These are phyloP conservation scores for Ganoderma boninense DNA, from an alignment of 1,284 basidiomycete genomes.

Conservation along the genomic window DNA sequence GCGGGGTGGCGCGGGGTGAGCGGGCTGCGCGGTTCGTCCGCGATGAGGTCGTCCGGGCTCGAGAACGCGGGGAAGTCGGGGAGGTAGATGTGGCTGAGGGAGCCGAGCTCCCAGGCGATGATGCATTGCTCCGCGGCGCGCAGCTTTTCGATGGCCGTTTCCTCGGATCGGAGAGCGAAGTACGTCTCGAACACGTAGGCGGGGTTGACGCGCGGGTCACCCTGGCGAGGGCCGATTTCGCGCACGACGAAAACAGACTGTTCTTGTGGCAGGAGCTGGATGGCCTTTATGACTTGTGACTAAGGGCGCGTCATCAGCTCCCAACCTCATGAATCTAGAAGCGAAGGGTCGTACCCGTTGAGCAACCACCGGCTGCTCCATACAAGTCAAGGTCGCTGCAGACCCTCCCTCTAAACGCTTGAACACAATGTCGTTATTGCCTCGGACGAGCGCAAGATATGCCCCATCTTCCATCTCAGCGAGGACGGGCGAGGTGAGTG, in stretches of 20 bases:
- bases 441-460: conserved; percentile 54
- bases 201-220: conserved; percentile 16
- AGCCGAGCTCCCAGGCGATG: conserved; percentile 10
- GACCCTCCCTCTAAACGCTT: conserved; percentile 50
- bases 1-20: conserved; percentile 2
- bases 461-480: conserved; percentile 55
- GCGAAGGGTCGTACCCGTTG: conserved; percentile 11
- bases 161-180: conserved; percentile 23
- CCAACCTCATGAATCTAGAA: conserved; percentile 16
- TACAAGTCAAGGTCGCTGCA: conserved; percentile 38
- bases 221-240: conserved; percentile 32
- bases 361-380: conserved; percentile 2
- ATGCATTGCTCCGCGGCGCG: conserved; percentile 22
- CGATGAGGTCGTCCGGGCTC: conserved; percentile 43
- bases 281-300: conserved; percentile 56
- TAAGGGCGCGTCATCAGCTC: conserved; percentile 25
- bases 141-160: conserved; percentile 18
- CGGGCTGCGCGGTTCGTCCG: conserved; percentile 1
- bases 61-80: conserved; percentile 55
- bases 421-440: conserved; percentile 53
- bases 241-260: conserved; percentile 65
- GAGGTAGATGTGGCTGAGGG: conserved; percentile 50
- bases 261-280: conserved; percentile 64
- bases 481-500: conserved; percentile 53
- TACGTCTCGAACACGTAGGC: conserved; percentile 34